These are phyloP conservation scores for Xylaria sp. DNA, from an alignment of 2,329 filamentous ascomycete species.

Conservation along the genomic window DNA sequence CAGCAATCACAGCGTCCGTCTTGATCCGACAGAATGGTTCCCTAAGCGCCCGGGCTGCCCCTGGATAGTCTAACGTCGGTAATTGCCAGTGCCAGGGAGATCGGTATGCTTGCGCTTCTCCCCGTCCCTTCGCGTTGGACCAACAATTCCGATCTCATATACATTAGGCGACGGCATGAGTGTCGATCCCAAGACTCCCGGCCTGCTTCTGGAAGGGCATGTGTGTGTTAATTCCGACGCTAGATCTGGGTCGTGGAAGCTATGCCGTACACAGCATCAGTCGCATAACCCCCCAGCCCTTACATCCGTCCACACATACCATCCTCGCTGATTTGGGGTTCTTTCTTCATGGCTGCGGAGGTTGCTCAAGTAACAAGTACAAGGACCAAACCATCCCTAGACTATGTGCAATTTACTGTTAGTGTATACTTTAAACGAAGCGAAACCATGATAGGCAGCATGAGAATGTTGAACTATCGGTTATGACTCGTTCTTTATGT, in stretches of 20 bases:
- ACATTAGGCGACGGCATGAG: background rate
- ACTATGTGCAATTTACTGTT: background rate
- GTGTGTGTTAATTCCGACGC: slow-evolving; percentile 2
- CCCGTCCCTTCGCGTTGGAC: background rate
- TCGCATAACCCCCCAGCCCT: slow-evolving; percentile 21
- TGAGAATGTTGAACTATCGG: background rate
- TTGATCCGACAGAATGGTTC: slow-evolving; percentile 21
- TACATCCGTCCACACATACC: background rate
- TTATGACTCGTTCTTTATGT: background rate
- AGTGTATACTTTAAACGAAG: background rate
- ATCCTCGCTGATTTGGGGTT: background rate
- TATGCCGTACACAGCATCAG: slow-evolving; percentile 18
- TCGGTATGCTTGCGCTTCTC: background rate
- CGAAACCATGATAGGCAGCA: background rate
- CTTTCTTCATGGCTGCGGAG: background rate
- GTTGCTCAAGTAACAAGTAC: background rate
- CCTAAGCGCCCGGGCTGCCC: slow-evolving; percentile 15
- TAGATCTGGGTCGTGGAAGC: slow-evolving; percentile 25
- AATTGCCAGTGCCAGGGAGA: background rate
- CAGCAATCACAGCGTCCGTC: slow-evolving; percentile 21
- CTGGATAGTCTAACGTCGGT: background rate
- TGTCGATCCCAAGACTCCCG: background rate
- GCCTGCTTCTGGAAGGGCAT: background rate
- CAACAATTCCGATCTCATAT: background rate
- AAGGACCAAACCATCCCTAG: background rate